Base-by-base conservation (phyloP, 2,329 filamentous ascomycete species). In the Penicillium palitans region DNA sequence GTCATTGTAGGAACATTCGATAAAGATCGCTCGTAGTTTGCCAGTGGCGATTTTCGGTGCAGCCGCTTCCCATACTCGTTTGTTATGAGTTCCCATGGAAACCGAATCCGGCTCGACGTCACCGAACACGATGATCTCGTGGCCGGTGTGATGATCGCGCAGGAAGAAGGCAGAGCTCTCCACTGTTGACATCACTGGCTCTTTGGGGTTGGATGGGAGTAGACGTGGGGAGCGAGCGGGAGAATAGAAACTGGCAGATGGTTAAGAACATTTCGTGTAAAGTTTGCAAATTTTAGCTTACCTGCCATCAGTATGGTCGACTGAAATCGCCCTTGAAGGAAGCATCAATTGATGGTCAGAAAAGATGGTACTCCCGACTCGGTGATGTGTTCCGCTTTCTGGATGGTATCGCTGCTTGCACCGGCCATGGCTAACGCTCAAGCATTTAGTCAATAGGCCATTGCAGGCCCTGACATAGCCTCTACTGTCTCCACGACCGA, bases 91-190 rank as follows among this genome's bases (percentile, higher is more conserved):
- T 1, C 85, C 88, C 2, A 93, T 76, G 0, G 91, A 96, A 27
- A 98, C 77, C 9, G 87, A 88, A 74, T 99, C 95, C 0, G 95
- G 92, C 71, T 99, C 95, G 39, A 98, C 90, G 65, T 99, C 95
- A 19, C 95, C 95, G 71, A 97, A 98, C 49, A 99, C 90, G 59
- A 99, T 84, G 3, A 98, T 85, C 75, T 99, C 93, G 33, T 84
- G 83, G 1, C 85, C 84, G 0, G 86, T 89, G 0, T 78, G 72
- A 35, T 88, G 80, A 59, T 95, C 90, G 39, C 91, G 89, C 63
- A 99, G 90, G 74, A 99, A 98, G 75, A 93, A 98, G 0, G 91
- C 93, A 19, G 92, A 95, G 62, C 91, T 96, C 72, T 97, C 91
- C 60, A 74, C 77, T 27, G 65, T 74, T 58, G 70, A 68, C 58